phyloP scores from a whole-genome alignment of 345 rosid genomes.

The Nephelium lappaceum region DNA sequence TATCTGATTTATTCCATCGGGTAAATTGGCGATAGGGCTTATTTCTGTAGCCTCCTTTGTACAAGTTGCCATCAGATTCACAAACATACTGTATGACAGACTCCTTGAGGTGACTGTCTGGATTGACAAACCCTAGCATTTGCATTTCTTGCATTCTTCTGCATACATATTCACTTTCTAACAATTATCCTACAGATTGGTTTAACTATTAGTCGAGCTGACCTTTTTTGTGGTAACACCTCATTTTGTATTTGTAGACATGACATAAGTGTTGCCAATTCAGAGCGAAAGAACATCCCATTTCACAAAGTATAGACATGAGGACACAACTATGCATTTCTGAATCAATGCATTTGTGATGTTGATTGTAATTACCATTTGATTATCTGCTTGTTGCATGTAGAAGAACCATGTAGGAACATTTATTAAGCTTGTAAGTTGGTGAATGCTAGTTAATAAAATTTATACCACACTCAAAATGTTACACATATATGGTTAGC shows the following conservation, averaged over 20 bases:
- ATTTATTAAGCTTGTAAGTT: slow-evolving; percentile 2
- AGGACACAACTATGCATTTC: not conserved
- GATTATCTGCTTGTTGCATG: not conserved
- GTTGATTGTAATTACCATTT: not conserved
- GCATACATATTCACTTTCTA: not conserved
- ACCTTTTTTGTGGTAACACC: not conserved
- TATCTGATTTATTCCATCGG: not conserved
- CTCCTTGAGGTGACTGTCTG: not conserved
- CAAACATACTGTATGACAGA: not conserved
- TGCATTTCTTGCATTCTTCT: not conserved
- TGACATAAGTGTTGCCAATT: not conserved
- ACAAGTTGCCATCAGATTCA: not conserved
- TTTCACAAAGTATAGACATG: not conserved
- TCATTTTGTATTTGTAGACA: slow-evolving; percentile 5
- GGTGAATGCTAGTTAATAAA: not conserved
- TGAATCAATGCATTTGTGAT: not conserved
- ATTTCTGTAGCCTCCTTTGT: not conserved
- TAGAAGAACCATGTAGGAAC: not conserved
- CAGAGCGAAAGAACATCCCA: not conserved
- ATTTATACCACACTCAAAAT: not conserved
- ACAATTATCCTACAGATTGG: not conserved
- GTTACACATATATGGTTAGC: not conserved
- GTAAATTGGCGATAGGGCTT: not conserved
- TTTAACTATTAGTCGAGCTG: not conserved
- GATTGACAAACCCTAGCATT: not conserved